Evolutionary conservation across 1,284 basidiomycete genomes (phyloP), one percentile per base, ranked within the genome.

Genomic region (Pseudozyma pruni): DNA sequence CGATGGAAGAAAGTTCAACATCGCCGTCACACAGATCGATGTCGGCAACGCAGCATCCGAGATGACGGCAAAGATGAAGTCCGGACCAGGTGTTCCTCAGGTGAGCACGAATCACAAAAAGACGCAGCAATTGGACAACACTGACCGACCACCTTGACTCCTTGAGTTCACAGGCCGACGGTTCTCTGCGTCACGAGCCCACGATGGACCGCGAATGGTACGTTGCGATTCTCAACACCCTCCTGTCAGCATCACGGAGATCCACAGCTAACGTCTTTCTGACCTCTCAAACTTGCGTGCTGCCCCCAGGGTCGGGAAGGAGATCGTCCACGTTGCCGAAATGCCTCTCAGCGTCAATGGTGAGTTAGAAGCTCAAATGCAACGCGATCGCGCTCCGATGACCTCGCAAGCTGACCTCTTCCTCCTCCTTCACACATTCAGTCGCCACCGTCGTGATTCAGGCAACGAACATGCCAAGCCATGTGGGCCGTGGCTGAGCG

Each of bases 21-120:
- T 77, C 31, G 64, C 70, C 17, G 69, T 75, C 8, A 70, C 69
- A 13, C 75, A 78, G 48, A 70, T 78, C 35, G 75, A 78, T 31
- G 50, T 78, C 7, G 75, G 75, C 5, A 78, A 78, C 32, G 75
- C 74, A 13, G 64, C 67, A 5, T 76, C 74, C 10, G 70, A 71
- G 25, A 75, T 77, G 73, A 74, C 74, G 22, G 35, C 47, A 4
- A 60, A 62, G 39, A 76, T 76, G 72, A 62, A 62, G 23, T 14
- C 38, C 3, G 74, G 74, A 3, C 59, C 72, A 10, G 74, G 74
- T 33, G 67, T 72, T 9, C 56, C 51, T 37, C 72, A 72, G 49
- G 63, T 58, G 41, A 51, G 55, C 7, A 8, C 29, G n/a, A 32
- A n/a, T 11, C 29, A 5, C 20, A 4, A 11, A 3, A 23, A 8